Evolutionary conservation across 164 flowering plant species (phyloP).

Genomic region (Hamamelis virginiana): DNA sequence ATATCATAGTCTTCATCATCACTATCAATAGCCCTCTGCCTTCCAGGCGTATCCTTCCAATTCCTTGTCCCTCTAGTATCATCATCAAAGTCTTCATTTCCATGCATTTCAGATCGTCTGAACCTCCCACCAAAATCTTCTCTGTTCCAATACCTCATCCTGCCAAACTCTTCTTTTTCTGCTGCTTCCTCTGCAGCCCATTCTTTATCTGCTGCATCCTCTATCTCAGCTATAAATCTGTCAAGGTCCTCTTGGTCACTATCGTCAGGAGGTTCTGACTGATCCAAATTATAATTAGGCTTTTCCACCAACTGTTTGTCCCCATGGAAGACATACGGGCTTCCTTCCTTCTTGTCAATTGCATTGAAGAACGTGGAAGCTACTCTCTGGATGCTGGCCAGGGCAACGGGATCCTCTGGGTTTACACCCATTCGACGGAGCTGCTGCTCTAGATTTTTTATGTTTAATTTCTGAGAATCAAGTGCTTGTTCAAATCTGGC

Average conservation of each 20-base stretch:
- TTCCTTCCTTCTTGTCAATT: constrained; percentile 87
- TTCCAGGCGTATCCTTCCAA: constrained; percentile 31
- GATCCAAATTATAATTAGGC: constrained; percentile 23
- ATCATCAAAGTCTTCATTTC: constrained; percentile 38
- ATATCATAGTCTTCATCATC: constrained; percentile 41
- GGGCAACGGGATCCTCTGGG: constrained; percentile 96
- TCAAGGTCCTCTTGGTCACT: constrained; percentile 95
- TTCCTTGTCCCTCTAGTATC: constrained; percentile 33
- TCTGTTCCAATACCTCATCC: constrained; percentile 73
- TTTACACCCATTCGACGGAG: constrained; percentile 84
- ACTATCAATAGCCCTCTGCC: constrained; percentile 26
- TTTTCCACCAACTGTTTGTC: constrained; percentile 31
- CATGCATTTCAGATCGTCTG: constrained; percentile 31
- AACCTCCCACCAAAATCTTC: constrained; percentile 60
- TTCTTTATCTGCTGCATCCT: constrained; percentile 92
- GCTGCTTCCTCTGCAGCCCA: constrained; percentile 90
- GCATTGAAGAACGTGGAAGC: constrained; percentile 97
- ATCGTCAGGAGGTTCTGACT: constrained; percentile 48
- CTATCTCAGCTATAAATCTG: constrained; percentile 88
- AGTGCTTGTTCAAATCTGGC: constrained; percentile 99
- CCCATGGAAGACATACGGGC: constrained; percentile 83
- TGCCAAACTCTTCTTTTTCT: constrained; percentile 68
- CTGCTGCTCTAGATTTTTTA: constrained; percentile 87
- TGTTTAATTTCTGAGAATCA: constrained; percentile 91
- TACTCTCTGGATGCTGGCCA: constrained; percentile 93